Percentiles rank a stretch among this genome's conserved stretches.
These are phyloP conservation scores for Przewalskia tangutica DNA, from an alignment of 257 asterid genomes.

Conservation along the genomic window DNA sequence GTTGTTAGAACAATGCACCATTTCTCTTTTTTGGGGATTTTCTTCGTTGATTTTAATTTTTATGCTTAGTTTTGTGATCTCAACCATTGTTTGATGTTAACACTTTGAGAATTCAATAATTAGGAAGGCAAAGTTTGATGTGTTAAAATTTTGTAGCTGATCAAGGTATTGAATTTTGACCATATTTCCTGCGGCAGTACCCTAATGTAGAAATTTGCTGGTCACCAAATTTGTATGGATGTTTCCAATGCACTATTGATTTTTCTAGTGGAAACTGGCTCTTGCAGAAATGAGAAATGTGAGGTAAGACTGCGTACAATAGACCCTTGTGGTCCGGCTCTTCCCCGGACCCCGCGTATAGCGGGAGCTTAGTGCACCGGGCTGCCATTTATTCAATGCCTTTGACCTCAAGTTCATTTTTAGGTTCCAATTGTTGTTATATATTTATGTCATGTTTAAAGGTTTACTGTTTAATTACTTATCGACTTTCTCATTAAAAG, in stretches of 20 bases:
- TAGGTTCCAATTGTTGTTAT: neutral
- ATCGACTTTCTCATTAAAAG: neutral
- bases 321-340: too few species aligned
- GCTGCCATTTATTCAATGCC: neutral
- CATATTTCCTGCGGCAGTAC: neutral
- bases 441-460: neutral
- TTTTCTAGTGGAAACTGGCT: neutral
- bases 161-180: neutral
- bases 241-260: neutral
- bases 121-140: neutral
- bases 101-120: neutral
- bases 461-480: neutral
- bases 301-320: too few species aligned
- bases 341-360: too few species aligned
- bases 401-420: neutral
- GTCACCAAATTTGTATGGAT: neutral
- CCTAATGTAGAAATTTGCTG: neutral
- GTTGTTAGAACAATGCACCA: too few species aligned
- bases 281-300: too few species aligned
- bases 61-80: too few species aligned
- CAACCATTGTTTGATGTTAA: neutral
- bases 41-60: too few species aligned
- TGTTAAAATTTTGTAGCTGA: neutral
- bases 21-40: too few species aligned
- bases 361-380: too few species aligned